Percentiles rank a stretch among this genome's conserved stretches.
Conservation (phyloP, 1,139 yeast genomes). For the Sugiyamaella pinicola region DNA sequence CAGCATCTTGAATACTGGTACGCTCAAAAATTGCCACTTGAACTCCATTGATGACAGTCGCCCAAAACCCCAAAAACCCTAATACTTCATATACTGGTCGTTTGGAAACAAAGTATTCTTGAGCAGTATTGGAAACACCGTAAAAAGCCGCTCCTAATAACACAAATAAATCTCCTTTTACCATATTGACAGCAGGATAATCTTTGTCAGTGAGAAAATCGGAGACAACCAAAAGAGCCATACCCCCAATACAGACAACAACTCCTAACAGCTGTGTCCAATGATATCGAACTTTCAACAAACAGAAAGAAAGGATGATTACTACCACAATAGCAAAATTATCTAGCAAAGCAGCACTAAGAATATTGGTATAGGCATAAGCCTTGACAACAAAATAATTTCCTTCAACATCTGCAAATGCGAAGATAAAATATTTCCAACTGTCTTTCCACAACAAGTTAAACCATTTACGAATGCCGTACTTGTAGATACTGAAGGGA, state of each 20-base stretch:
- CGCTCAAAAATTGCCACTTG: conserved; percentile 50
- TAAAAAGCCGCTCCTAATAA: conserved; percentile 49
- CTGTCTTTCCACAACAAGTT: conserved; percentile 40
- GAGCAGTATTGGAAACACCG: conserved; percentile 48
- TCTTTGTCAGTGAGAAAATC: conserved; percentile 47
- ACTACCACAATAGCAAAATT: conserved; percentile 51
- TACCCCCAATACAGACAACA: conserved; percentile 47
- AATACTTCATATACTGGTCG: conserved; percentile 49
- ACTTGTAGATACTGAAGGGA: conserved; percentile 44
- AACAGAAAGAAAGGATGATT: conserved; percentile 45
- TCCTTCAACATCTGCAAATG: conserved; percentile 51
- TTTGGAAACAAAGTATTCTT: conserved; percentile 49
- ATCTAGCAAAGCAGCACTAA: conserved; percentile 48
- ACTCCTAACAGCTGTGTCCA: conserved; percentile 50
- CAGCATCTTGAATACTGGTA: conserved; percentile 41
- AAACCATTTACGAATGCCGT: conserved; percentile 44
- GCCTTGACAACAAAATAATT: conserved; percentile 50
- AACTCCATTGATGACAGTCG: conserved; percentile 46
- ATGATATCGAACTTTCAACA: conserved; percentile 49
- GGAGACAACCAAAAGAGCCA: conserved; percentile 47
- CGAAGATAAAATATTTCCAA: conserved; percentile 48
- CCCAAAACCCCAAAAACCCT: conserved; percentile 49
- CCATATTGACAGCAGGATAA: conserved; percentile 43
- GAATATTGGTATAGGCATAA: conserved; percentile 47
- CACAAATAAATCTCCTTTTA: conserved; percentile 50